These are phyloP conservation scores for Monosporascus ibericus DNA, from an alignment of 2,329 filamentous ascomycete genomes.

Conservation along the genomic window DNA sequence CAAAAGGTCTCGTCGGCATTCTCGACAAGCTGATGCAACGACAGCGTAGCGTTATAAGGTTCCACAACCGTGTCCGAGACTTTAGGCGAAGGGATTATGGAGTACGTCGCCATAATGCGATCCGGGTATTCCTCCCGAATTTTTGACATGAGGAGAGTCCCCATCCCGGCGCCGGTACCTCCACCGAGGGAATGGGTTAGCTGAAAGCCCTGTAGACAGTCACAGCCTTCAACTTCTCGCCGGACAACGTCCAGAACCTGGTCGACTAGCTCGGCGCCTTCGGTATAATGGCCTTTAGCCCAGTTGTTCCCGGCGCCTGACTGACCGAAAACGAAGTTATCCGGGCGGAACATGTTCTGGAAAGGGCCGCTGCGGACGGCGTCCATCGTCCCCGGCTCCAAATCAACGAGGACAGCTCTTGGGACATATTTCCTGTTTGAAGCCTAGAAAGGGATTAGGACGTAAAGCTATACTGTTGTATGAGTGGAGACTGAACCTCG, in stretches of 20 bases:
- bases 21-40: conserved; percentile 97
- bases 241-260: conserved; percentile 97
- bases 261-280: conserved; percentile 98
- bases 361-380: conserved; percentile 97
- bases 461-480: neutral
- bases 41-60: conserved; percentile 99
- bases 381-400: conserved; percentile 99
- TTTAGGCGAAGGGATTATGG: conserved; percentile 97
- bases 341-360: conserved; percentile 97
- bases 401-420: conserved; percentile 97
- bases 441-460: conserved; percentile 49
- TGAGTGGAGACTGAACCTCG: conserved; percentile 34
- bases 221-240: conserved; percentile 96
- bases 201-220: conserved; percentile 99
- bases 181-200: conserved; percentile 99
- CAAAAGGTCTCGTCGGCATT: conserved; percentile 99
- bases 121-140: conserved; percentile 99
- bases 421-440: conserved; percentile 99
- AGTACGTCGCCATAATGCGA: conserved; percentile 99
- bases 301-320: conserved; percentile 99
- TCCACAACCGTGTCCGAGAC: conserved; percentile 99
- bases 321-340: conserved; percentile 99
- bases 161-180: conserved; percentile 99
- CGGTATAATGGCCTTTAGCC: conserved; percentile 99
- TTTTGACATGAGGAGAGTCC: conserved; percentile 99